These are phyloP conservation scores for Cruciata laevipes DNA, from an alignment of 257 asterid genomes.

Conservation along the genomic window DNA sequence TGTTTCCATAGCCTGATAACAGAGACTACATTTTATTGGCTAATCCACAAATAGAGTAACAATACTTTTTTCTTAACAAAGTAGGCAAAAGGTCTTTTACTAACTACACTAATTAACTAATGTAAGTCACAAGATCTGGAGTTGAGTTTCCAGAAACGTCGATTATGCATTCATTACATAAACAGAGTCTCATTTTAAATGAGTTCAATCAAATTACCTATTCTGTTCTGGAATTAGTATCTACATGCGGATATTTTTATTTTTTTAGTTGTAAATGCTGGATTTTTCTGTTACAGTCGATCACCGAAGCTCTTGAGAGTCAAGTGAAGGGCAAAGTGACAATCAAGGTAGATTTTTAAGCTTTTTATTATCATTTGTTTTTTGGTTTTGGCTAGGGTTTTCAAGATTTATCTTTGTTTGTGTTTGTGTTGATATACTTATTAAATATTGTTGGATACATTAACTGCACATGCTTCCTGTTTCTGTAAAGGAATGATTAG, in stretches of 20 bases:
- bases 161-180: too few relatives aligned
- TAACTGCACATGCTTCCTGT: background rate
- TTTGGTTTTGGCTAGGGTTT: background rate
- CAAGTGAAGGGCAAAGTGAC: slow-evolving; percentile 76
- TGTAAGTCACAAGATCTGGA: too few relatives aligned
- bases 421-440: background rate
- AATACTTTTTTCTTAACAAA: too few relatives aligned
- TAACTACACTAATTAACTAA: too few relatives aligned
- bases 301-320: slow-evolving; percentile 72
- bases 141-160: too few relatives aligned
- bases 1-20: background rate
- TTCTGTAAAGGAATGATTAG: background rate
- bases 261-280: background rate
- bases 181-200: too few relatives aligned
- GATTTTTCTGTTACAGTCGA: slow-evolving; percentile 42
- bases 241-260: slow-evolving; percentile 12
- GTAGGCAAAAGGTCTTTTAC: too few relatives aligned
- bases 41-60: too few relatives aligned
- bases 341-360: slow-evolving; percentile 41
- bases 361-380: background rate
- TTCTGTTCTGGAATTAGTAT: background rate
- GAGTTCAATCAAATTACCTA: too few relatives aligned
- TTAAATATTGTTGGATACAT: too few relatives aligned
- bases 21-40: too few relatives aligned
- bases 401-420: background rate